phyloP scores from a whole-genome alignment of 2,329 filamentous ascomycete species.

The Colletotrichum tamarilloi region DNA sequence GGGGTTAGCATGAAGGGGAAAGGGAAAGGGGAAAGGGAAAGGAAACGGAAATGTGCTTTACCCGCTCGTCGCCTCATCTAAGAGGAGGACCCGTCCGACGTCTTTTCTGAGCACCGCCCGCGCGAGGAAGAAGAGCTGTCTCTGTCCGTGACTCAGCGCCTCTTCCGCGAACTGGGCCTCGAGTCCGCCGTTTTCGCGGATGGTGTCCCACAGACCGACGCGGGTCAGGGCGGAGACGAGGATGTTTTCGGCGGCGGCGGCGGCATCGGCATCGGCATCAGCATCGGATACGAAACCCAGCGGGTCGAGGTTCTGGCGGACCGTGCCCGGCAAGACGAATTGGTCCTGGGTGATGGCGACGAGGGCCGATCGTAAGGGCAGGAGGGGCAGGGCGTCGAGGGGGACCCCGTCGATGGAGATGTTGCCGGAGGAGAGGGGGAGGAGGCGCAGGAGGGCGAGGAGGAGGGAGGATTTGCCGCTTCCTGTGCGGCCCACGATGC shows the following conservation, averaged over 20 bases:
- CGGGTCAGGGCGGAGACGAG: constrained; percentile 7
- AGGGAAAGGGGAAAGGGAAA: background rate
- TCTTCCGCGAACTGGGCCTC: constrained; percentile 41
- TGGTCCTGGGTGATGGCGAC: constrained; percentile 32
- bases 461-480: constrained; percentile 41
- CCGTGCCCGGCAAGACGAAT: constrained; percentile 28
- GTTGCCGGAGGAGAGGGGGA: constrained; percentile 51
- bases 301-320: constrained; percentile 69
- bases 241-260: constrained; percentile 57
- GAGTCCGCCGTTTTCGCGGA: constrained; percentile 39
- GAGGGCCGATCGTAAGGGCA: constrained; percentile 36
- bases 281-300: background rate
- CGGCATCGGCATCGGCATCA: too few relatives aligned
- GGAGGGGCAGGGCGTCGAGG: constrained; percentile 30
- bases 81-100: constrained; percentile 52
- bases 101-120: constrained; percentile 46
- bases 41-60: constrained; percentile 37
- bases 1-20: too few relatives aligned
- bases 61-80: constrained; percentile 52
- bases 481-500: constrained; percentile 49
- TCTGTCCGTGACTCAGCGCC: constrained; percentile 46
- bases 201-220: constrained; percentile 36
- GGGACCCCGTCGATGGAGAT: constrained; percentile 49
- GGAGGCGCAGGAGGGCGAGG: constrained; percentile 55
- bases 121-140: constrained; percentile 46